Conservation (phyloP, 257 asterid species). For the Fraxinus anomala region DNA sequence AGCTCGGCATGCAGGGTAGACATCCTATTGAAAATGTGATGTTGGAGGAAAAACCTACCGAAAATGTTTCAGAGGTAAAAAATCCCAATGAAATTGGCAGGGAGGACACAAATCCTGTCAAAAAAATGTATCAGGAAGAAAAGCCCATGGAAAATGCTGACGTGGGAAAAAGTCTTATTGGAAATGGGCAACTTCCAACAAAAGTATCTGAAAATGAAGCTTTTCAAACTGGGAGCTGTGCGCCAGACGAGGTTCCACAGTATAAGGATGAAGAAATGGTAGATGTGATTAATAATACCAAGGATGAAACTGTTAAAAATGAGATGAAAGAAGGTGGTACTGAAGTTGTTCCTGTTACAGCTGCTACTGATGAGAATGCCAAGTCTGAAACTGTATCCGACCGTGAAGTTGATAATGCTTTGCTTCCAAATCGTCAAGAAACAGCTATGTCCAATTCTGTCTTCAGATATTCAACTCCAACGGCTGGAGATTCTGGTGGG, state of each 20-base stretch:
- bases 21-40: constrained; percentile 9
- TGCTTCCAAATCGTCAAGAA: constrained; percentile 32
- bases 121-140: not conserved
- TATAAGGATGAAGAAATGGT: constrained; percentile 35
- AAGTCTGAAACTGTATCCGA: constrained; percentile 30
- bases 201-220: constrained; percentile 36
- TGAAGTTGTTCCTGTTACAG: not conserved
- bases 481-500: constrained; percentile 41
- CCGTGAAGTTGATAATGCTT: constrained; percentile 27
- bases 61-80: constrained; percentile 18
- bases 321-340: constrained; percentile 21
- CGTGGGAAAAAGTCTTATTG: constrained; percentile 22
- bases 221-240: constrained; percentile 31
- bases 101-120: constrained; percentile 6
- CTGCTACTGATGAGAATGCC: constrained; percentile 18
- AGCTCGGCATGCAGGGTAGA: constrained; percentile 17
- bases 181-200: constrained; percentile 29
- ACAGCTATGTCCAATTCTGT: constrained; percentile 44
- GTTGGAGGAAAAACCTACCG: constrained; percentile 29
- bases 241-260: constrained; percentile 22
- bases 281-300: constrained; percentile 30
- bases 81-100: constrained; percentile 13
- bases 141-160: constrained; percentile 7
- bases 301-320: constrained; percentile 13
- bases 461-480: constrained; percentile 37